These are phyloP conservation scores for Lathyrus oleraceus DNA, from an alignment of 306 rosid genomes.

Conservation along the genomic window DNA sequence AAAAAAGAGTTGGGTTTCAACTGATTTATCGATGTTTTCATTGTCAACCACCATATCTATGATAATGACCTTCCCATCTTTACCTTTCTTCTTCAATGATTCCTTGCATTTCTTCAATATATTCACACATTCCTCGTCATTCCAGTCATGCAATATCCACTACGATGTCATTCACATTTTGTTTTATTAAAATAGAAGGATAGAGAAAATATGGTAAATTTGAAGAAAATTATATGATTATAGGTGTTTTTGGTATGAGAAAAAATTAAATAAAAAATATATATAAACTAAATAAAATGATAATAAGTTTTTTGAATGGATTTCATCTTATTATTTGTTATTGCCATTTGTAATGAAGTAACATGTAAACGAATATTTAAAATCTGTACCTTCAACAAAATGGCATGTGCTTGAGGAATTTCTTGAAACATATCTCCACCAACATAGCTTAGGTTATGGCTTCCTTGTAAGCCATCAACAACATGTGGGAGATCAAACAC, in stretches of 20 bases:
- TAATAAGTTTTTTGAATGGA: no score
- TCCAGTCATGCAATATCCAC: conserved; percentile 37
- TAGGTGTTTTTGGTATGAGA: no score
- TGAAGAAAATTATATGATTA: background rate
- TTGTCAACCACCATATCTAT: conserved; percentile 10
- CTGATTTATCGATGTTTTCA: background rate
- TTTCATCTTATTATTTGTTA: no score
- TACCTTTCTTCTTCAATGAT: background rate
- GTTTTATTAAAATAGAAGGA: background rate
- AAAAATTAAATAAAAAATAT: no score
- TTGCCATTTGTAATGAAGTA: no score
- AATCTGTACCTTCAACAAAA: conserved; percentile 47
- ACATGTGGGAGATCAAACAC: conserved; percentile 60
- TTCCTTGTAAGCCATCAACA: conserved; percentile 40
- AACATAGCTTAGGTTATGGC: conserved; percentile 36
- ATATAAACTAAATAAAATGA: no score
- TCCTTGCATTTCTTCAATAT: conserved; percentile 36
- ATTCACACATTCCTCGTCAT: conserved; percentile 19
- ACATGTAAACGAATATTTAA: no score
- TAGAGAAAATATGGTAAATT: background rate
- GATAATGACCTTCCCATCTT: conserved; percentile 22
- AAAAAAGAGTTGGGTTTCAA: conserved; percentile 9
- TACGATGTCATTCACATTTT: background rate
- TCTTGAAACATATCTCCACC: conserved; percentile 53
- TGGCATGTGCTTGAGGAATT: conserved; percentile 42